Conservation (phyloP, 148 eudicot species). For the Heliosperma pusillum region DNA sequence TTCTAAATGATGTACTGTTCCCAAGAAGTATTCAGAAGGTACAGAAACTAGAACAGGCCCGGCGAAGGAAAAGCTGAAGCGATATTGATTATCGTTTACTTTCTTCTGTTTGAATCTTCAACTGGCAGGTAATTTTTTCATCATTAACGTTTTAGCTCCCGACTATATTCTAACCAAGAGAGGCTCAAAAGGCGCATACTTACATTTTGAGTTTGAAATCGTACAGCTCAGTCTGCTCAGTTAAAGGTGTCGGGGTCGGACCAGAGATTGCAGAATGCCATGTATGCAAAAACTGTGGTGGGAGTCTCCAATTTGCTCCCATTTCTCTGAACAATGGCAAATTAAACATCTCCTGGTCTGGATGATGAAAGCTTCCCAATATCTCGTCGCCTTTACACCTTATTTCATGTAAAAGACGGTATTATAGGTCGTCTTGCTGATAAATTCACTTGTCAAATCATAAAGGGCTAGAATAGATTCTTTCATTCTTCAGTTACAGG, state of each 20-base stretch:
- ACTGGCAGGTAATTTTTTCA: background rate
- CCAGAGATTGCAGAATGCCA: no score
- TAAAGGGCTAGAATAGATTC: background rate
- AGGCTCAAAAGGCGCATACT: background rate
- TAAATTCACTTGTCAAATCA: background rate
- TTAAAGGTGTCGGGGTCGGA: background rate
- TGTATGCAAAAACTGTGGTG: no score
- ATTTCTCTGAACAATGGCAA: background rate
- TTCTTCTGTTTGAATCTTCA: constrained; percentile 13
- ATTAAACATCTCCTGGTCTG: background rate
- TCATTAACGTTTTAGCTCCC: background rate
- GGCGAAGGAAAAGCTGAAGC: constrained; percentile 49
- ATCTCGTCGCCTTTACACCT: background rate
- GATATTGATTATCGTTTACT: constrained; percentile 4
- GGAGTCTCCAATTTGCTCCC: no score
- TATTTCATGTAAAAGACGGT: background rate
- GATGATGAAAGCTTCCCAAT: background rate
- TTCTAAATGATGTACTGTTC: constrained; percentile 69
- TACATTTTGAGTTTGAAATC: background rate
- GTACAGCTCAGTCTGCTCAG: background rate
- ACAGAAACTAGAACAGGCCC: constrained; percentile 59
- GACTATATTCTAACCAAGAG: background rate
- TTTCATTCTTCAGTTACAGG: background rate
- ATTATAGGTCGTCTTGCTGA: no score
- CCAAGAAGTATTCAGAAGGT: constrained; percentile 58